Evolutionary conservation across 208 protist species (phyloP).

Genomic region (Crithidia bombi): DNA sequence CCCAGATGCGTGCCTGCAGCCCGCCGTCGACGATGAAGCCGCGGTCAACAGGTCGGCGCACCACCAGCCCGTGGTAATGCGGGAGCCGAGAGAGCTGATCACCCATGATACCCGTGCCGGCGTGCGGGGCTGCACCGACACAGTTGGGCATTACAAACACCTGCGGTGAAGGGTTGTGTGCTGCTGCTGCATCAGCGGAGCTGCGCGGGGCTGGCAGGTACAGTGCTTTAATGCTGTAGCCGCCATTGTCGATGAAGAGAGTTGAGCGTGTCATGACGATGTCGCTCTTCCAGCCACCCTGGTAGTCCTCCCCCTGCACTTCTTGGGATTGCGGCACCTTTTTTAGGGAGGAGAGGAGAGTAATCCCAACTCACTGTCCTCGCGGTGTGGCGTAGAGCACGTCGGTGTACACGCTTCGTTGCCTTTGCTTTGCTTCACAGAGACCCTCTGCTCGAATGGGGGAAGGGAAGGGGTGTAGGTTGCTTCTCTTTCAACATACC

Average conservation of each 20-base stretch:
- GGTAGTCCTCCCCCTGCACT: too few species aligned
- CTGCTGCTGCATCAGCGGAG: neutral
- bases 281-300: too few species aligned
- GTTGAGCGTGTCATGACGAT: slow-evolving; percentile 36
- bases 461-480: too few species aligned
- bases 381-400: too few species aligned
- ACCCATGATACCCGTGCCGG: slow-evolving; percentile 73
- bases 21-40: slow-evolving; percentile 78
- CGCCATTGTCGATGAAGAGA: slow-evolving; percentile 85
- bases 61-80: slow-evolving; percentile 82
- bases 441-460: too few species aligned
- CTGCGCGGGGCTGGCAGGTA: slow-evolving; percentile 38
- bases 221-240: slow-evolving; percentile 76
- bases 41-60: slow-evolving; percentile 76
- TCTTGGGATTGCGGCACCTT: too few species aligned
- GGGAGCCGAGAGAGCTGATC: slow-evolving; percentile 62
- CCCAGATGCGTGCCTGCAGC: slow-evolving; percentile 77
- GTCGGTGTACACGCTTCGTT: too few species aligned
- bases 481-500: too few species aligned
- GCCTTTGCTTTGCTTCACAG: too few species aligned
- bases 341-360: too few species aligned
- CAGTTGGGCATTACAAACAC: slow-evolving; percentile 66
- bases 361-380: too few species aligned
- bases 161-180: neutral
- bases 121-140: slow-evolving; percentile 65